Conservation (phyloP, 345 rosid genomes). For the Anacardium occidentale region DNA sequence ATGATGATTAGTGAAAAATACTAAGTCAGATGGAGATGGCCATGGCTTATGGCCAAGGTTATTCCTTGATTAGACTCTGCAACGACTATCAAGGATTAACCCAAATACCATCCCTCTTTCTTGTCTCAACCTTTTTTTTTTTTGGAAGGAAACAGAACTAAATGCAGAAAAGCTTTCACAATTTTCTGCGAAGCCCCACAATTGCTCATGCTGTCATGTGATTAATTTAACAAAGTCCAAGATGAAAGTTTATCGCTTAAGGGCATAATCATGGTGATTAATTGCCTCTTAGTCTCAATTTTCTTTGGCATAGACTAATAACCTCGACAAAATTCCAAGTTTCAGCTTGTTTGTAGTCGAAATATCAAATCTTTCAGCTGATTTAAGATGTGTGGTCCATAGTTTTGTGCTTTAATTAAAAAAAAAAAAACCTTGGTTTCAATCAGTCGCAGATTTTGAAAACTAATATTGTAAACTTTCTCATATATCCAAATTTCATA, state of each 20-base stretch:
- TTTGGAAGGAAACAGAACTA: neutral
- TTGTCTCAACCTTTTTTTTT: neutral
- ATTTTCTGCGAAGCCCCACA: slow-evolving; percentile 16
- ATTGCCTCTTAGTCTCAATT: neutral
- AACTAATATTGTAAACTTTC: too few relatives aligned
- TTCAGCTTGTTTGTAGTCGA: too few relatives aligned
- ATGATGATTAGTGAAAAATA: neutral
- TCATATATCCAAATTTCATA: too few relatives aligned
- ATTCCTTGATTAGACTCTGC: slow-evolving; percentile 7
- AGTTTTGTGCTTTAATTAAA: too few relatives aligned
- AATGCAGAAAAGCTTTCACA: neutral
- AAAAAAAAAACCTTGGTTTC: too few relatives aligned
- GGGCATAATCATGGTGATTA: slow-evolving; percentile 17
- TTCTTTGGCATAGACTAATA: neutral
- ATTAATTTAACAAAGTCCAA: slow-evolving; percentile 22
- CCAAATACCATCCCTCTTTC: neutral
- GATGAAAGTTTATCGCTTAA: slow-evolving; percentile 2
- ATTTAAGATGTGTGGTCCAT: too few relatives aligned
- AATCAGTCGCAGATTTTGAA: too few relatives aligned
- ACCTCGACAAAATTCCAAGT: neutral
- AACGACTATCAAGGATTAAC: neutral
- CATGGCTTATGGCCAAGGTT: neutral
- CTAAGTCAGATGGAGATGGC: neutral
- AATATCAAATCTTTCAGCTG: neutral
- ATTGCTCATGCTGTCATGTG: slow-evolving; percentile 22